A percentile compares a stretch with the other conserved stretches of the same genome.
Evolutionary conservation across 139 green algal species (phyloP).

Genomic region (Zygnema cylindricum): DNA sequence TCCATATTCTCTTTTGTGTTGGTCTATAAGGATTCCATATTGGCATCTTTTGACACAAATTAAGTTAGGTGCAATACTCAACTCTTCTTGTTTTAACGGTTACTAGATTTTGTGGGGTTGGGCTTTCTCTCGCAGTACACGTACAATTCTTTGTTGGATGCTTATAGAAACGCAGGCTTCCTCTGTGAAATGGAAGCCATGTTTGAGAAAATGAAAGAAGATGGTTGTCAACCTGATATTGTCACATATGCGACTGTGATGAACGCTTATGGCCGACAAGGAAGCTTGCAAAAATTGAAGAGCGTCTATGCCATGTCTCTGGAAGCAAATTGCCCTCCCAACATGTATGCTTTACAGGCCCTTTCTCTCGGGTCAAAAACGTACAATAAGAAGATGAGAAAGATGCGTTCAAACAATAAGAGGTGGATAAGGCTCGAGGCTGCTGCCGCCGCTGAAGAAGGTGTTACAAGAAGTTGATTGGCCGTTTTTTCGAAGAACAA

Average conservation of each 20-base stretch:
- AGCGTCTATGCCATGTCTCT: background rate
- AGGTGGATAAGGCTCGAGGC: background rate
- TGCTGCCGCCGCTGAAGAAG: background rate
- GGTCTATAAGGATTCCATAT: too few relatives aligned
- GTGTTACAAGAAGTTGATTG: background rate
- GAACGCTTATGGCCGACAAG: background rate
- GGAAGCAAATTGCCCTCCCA: background rate
- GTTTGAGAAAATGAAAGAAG: background rate
- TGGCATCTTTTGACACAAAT: background rate
- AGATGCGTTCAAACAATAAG: background rate
- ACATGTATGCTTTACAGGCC: background rate
- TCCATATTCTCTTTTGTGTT: background rate
- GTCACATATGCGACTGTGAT: background rate
- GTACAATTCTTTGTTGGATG: background rate
- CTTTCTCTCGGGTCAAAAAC: background rate
- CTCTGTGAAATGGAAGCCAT: background rate
- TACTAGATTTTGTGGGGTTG: background rate
- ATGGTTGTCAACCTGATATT: background rate
- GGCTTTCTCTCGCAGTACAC: background rate
- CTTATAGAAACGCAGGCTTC: background rate
- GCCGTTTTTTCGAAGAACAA: too few relatives aligned
- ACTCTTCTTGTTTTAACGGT: background rate
- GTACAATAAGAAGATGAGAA: background rate
- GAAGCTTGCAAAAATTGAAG: background rate
- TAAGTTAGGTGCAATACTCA: background rate